Conservation (phyloP, 352 stramenopile species). For the Pythium graminicola region DNA sequence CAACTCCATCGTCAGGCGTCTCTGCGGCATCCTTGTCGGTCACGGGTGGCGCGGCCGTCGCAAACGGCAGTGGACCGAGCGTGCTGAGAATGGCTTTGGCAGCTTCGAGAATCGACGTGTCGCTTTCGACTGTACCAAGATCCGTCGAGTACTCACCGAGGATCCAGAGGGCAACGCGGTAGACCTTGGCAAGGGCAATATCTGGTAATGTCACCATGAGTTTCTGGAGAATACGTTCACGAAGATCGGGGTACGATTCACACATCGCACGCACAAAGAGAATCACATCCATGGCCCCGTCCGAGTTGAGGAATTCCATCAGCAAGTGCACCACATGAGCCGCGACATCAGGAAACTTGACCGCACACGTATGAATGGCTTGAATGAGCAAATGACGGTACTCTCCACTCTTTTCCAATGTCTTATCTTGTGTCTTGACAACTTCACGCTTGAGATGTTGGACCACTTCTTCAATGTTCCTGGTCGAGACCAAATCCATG, state of each 20-base stretch:
- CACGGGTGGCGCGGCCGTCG: slow-evolving; percentile 30
- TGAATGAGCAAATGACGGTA: slow-evolving; percentile 98
- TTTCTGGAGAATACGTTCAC: slow-evolving; percentile 91
- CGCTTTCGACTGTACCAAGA: slow-evolving; percentile 31
- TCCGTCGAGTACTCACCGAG: slow-evolving; percentile 90
- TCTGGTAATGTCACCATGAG: slow-evolving; percentile 92
- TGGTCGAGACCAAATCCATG: slow-evolving; percentile 95
- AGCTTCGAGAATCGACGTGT: slow-evolving; percentile 72
- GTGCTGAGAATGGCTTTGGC: slow-evolving; percentile 86
- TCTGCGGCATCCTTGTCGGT: slow-evolving; percentile 15
- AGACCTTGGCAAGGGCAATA: slow-evolving; percentile 93
- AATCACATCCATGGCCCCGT: slow-evolving; percentile 97
- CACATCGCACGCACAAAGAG: slow-evolving; percentile 98
- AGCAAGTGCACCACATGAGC: slow-evolving; percentile 97
- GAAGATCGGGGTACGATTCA: slow-evolving; percentile 93
- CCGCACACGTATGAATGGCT: slow-evolving; percentile 96
- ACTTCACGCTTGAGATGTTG: slow-evolving; percentile 87
- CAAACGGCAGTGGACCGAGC: slow-evolving; percentile 72
- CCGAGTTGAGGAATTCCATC: slow-evolving; percentile 98
- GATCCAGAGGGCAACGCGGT: slow-evolving; percentile 97
- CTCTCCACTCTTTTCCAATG: slow-evolving; percentile 92
- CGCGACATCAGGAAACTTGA: slow-evolving; percentile 97
- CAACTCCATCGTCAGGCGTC: slow-evolving; percentile 24
- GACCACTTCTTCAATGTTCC: slow-evolving; percentile 98
- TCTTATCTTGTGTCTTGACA: slow-evolving; percentile 86